These are phyloP conservation scores for Colletotrichum musae DNA, from an alignment of 2,329 filamentous ascomycete species.

Conservation along the genomic window DNA sequence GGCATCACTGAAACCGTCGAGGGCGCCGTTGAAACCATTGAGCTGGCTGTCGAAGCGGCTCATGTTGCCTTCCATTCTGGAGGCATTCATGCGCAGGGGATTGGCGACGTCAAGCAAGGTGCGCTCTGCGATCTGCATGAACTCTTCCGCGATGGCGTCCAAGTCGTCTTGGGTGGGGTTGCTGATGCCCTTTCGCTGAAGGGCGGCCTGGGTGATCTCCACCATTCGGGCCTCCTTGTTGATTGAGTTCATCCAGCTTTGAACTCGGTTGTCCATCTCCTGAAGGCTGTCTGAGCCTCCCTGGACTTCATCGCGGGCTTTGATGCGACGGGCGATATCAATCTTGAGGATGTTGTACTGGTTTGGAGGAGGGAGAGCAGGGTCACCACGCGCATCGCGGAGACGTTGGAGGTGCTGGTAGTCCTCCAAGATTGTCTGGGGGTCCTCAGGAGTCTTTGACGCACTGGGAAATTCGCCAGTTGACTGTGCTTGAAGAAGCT, in stretches of 20 bases:
- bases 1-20: no score
- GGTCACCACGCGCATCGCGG: no score
- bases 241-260: constrained; percentile 37
- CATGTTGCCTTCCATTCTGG: constrained; percentile 1
- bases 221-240: constrained; percentile 33
- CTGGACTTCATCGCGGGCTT: constrained; percentile 51
- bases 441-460: no score
- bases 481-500: no score
- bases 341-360: constrained; percentile 48
- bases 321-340: constrained; percentile 52
- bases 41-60: constrained; percentile 23
- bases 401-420: no score
- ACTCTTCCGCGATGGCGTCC: constrained; percentile 38
- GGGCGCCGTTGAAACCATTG: not conserved
- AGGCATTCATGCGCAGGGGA: constrained; percentile 32
- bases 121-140: constrained; percentile 39
- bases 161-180: constrained; percentile 37
- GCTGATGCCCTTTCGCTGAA: constrained; percentile 36
- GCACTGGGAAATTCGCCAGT: no score
- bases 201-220: constrained; percentile 36
- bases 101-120: constrained; percentile 39
- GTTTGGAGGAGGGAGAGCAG: not conserved
- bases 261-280: constrained; percentile 33
- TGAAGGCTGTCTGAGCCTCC: constrained; percentile 32
- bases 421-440: no score